phyloP scores from a whole-genome alignment of 2,329 filamentous ascomycete genomes.

The Cryphonectria japonica region DNA sequence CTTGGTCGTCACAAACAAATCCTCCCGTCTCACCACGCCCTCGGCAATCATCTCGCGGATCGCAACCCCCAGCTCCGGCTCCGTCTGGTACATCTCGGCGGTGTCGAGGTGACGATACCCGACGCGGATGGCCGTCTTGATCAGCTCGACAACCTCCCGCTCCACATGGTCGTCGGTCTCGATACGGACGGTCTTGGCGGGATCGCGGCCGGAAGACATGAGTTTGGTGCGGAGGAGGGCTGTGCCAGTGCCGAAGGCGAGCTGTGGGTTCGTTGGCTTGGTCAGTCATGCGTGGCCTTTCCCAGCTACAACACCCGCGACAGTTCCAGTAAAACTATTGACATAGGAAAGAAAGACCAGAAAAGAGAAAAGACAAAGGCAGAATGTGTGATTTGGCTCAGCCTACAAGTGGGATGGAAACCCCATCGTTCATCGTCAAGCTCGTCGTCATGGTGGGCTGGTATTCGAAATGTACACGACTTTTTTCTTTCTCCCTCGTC shows the following conservation, averaged over 20 bases:
- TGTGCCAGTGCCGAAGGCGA: constrained; percentile 9
- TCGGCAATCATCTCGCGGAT: constrained; percentile 11
- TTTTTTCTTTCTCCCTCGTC: too few relatives aligned
- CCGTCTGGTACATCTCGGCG: constrained; percentile 20
- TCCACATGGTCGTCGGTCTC: not conserved
- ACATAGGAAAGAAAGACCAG: not conserved
- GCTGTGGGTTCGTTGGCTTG: not conserved
- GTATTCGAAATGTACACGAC: too few relatives aligned
- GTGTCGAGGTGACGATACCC: constrained; percentile 12
- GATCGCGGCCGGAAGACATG: not conserved
- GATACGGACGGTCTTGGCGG: not conserved
- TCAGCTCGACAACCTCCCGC: constrained; percentile 2
- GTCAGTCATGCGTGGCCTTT: not conserved
- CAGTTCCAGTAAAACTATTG: not conserved
- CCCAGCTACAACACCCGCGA: too few relatives aligned
- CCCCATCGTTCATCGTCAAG: constrained; percentile 11
- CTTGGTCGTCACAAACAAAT: constrained; percentile 25
- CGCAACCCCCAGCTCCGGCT: constrained; percentile 20
- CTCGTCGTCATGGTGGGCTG: not conserved
- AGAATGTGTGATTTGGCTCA: not conserved
- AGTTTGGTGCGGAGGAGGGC: constrained; percentile 7
- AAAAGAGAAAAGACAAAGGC: not conserved
- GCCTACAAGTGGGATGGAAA: constrained; percentile 15
- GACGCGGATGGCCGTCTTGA: not conserved
- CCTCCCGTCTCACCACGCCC: constrained; percentile 28